These are phyloP conservation scores for Mimosa pudica DNA, from an alignment of 306 rosid genomes.

Conservation along the genomic window DNA sequence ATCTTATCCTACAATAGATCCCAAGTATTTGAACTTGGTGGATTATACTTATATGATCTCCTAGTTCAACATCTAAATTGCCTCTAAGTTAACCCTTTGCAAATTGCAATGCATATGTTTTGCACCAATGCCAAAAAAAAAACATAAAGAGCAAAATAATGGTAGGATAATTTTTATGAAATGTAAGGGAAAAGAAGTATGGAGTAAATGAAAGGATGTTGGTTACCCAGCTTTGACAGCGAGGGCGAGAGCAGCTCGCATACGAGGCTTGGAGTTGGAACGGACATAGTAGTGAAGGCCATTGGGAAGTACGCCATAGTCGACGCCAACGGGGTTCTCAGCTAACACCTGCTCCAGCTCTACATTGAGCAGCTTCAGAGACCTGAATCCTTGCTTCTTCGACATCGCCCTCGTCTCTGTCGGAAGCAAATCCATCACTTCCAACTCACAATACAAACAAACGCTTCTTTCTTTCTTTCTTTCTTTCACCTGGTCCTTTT, in stretches of 20 bases:
- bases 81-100: too few species aligned
- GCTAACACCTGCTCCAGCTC: conserved; percentile 67
- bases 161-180: not conserved
- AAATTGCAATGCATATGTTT: too few species aligned
- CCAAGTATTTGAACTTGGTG: too few species aligned
- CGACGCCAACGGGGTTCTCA: conserved; percentile 63
- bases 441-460: too few species aligned
- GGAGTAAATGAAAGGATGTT: not conserved
- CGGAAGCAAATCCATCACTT: conserved; percentile 76
- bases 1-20: too few species aligned
- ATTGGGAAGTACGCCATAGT: conserved; percentile 77
- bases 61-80: too few species aligned
- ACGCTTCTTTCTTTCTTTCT: too few species aligned
- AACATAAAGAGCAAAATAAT: too few species aligned
- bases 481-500: too few species aligned
- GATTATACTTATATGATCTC: too few species aligned
- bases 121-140: too few species aligned
- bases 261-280: conserved; percentile 84
- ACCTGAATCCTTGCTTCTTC: conserved; percentile 85
- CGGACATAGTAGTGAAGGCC: conserved; percentile 91
- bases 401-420: conserved; percentile 56
- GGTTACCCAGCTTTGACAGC: conserved; percentile 84
- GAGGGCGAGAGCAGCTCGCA: conserved; percentile 95
- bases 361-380: conserved; percentile 68
- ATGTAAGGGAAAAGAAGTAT: not conserved